Conservation (phyloP, 805 yeast species). For the Nakazawaea peltata region DNA sequence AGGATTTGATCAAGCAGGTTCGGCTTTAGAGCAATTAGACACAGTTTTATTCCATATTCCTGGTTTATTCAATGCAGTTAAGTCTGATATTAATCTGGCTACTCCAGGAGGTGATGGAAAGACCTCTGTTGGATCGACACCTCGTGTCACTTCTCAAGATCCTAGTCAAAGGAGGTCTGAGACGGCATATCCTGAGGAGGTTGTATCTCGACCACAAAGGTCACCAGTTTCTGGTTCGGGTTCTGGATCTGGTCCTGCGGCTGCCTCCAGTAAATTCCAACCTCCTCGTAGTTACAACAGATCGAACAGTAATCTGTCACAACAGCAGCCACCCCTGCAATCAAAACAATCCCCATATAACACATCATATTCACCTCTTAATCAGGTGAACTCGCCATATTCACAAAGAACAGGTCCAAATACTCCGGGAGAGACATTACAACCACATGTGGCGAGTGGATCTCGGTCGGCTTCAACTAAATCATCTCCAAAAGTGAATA, state of each 20-base stretch:
- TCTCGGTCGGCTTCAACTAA: too few species aligned
- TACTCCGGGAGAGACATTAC: too few species aligned
- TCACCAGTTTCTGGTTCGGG: too few species aligned
- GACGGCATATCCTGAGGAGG: background rate
- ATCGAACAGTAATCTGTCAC: slow-evolving; percentile 5
- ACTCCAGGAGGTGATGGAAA: background rate
- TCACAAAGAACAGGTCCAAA: background rate
- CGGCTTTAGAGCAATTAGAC: slow-evolving; percentile 66
- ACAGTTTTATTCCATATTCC: slow-evolving; percentile 70
- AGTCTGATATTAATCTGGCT: slow-evolving; percentile 9
- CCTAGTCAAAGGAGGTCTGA: background rate
- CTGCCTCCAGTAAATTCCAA: too few species aligned
- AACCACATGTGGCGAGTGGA: too few species aligned
- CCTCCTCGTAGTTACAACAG: slow-evolving; percentile 1
- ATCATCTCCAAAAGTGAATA: too few species aligned
- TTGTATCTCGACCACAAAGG: background rate
- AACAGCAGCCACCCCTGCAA: background rate
- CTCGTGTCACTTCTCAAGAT: slow-evolving; percentile 1
- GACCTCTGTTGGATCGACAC: slow-evolving; percentile 17
- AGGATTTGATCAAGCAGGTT: slow-evolving; percentile 71
- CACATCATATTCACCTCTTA: background rate
- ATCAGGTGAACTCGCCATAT: slow-evolving; percentile 3
- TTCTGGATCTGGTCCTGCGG: too few species aligned
- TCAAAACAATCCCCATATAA: slow-evolving; percentile 2
- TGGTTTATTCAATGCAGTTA: slow-evolving; percentile 38